Evolutionary conservation across 805 yeast genomes (phyloP).

Genomic region (Kuraishia hungarica): DNA sequence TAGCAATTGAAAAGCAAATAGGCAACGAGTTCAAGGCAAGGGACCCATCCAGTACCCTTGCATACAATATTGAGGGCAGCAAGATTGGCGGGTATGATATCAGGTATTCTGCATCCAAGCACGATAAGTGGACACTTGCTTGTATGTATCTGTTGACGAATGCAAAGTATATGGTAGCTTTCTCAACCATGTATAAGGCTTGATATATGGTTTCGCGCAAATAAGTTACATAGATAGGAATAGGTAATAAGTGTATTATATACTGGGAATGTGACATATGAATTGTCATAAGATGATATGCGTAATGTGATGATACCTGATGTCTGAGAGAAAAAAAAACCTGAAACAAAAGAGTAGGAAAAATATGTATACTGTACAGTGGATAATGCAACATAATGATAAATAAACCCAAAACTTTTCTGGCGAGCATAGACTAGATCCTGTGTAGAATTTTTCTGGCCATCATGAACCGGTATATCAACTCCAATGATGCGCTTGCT

Average conservation of each 20-base stretch:
- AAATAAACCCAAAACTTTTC: neutral
- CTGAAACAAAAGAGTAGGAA: neutral
- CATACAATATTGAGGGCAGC: constrained; percentile 65
- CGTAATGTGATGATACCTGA: neutral
- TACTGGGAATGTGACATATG: neutral
- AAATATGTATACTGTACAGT: neutral
- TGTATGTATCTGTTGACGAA: constrained; percentile 77
- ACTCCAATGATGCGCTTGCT: neutral
- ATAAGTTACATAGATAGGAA: neutral
- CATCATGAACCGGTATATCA: neutral
- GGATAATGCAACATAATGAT: neutral
- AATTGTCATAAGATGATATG: neutral
- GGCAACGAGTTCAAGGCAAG: constrained; percentile 32
- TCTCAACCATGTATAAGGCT: neutral
- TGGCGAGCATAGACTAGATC: neutral
- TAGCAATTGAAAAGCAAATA: constrained; percentile 51
- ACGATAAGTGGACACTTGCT: constrained; percentile 84
- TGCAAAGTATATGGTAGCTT: constrained; percentile 78
- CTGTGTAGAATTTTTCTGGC: neutral
- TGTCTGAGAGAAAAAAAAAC: too few relatives aligned
- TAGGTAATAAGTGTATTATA: neutral
- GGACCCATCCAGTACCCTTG: constrained; percentile 55
- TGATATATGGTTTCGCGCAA: neutral
- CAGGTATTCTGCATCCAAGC: constrained; percentile 54
- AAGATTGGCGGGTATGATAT: constrained; percentile 72